These are phyloP conservation scores for Trypanosoma theileri DNA, from an alignment of 208 protist genomes.

Conservation along the genomic window DNA sequence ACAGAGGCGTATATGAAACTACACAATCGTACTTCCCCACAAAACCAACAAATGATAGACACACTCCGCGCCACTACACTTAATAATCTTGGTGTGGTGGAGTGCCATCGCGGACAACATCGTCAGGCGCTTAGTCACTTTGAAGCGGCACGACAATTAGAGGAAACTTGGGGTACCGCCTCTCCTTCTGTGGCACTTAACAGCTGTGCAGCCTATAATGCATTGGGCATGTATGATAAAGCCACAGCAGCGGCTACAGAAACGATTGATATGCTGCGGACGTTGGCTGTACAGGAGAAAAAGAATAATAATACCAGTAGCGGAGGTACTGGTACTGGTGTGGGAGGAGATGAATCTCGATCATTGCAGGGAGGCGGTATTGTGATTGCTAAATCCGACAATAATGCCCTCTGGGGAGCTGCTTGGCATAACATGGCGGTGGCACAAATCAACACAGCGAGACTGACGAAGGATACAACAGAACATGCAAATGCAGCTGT, in stretches of 20 bases:
- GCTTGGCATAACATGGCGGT: conserved; percentile 89
- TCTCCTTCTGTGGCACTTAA: conserved; percentile 85
- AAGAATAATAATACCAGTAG: not conserved
- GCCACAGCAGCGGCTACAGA: conserved; percentile 79
- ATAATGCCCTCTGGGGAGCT: conserved; percentile 80
- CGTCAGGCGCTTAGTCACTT: conserved; percentile 85
- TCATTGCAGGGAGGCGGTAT: conserved; percentile 23
- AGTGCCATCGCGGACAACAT: conserved; percentile 81
- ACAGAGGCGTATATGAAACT: conserved; percentile 62
- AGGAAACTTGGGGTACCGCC: conserved; percentile 72
- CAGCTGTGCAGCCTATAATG: conserved; percentile 84
- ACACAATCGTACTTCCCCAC: conserved; percentile 24
- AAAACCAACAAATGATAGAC: conserved; percentile 45
- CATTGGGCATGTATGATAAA: conserved; percentile 82
- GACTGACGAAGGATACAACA: conserved; percentile 27
- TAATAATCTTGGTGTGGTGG: conserved; percentile 87
- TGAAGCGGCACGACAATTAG: conserved; percentile 72
- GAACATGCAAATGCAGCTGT: conserved; percentile 72
- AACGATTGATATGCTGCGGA: conserved; percentile 87
- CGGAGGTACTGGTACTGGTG: not conserved
- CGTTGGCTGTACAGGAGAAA: conserved; percentile 49
- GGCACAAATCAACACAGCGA: conserved; percentile 82
- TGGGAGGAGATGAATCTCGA: not conserved
- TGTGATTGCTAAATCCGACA: conserved; percentile 68
- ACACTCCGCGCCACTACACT: conserved; percentile 78